Percentiles rank a stretch among this genome's conserved stretches.
These are phyloP conservation scores for Colletotrichum shisoi DNA, from an alignment of 2,329 filamentous ascomycete genomes.

Conservation along the genomic window DNA sequence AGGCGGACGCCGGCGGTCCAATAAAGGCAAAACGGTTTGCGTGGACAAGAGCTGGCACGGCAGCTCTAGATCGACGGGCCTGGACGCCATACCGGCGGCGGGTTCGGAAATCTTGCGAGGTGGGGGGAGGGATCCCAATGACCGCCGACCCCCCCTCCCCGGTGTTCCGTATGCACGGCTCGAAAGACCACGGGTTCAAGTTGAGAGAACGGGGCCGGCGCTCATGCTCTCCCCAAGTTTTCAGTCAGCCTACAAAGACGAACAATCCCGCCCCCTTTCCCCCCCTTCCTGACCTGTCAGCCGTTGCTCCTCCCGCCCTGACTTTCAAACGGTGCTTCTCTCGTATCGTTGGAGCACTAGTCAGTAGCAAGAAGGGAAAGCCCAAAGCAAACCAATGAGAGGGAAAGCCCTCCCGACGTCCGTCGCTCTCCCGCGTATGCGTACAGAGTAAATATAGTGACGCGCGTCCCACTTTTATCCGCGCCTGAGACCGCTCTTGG, in stretches of 20 bases:
- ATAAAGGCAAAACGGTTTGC: neutral
- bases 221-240: neutral
- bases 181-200: neutral
- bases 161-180: neutral
- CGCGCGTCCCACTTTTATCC: too few relatives aligned
- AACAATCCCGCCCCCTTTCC: neutral
- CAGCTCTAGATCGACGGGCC: neutral
- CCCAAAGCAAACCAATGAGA: too few relatives aligned
- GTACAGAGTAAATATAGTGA: too few relatives aligned
- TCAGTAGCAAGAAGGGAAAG: too few relatives aligned
- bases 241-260: neutral
- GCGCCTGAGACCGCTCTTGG: too few relatives aligned
- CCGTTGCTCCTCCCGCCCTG: neutral
- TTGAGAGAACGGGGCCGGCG: neutral
- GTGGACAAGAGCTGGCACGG: neutral
- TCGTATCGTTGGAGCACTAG: too few relatives aligned
- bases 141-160: neutral
- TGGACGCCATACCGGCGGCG: neutral
- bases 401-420: too few relatives aligned
- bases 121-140: too few relatives aligned
- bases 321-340: neutral
- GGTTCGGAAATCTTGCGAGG: neutral
- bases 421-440: too few relatives aligned
- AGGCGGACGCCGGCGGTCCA: neutral
- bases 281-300: neutral